Evolutionary conservation across 305 asterid species (phyloP).

Genomic region (Fraxinus platypoda): DNA sequence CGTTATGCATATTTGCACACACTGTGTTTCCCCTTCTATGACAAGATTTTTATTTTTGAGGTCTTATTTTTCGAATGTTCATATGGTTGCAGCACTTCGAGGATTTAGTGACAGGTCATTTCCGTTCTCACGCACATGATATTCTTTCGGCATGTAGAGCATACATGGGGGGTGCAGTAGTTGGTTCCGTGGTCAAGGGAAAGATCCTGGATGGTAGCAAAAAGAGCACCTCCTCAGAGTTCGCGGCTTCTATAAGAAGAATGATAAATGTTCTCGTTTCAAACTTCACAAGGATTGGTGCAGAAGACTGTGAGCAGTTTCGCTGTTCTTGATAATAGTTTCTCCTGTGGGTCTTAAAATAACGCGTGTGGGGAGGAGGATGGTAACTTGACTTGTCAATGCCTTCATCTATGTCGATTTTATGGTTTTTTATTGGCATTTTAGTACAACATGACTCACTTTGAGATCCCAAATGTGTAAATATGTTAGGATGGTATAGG

Average conservation of each 20-base stretch:
- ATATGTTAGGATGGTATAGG: not conserved
- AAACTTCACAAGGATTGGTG: slow-evolving; percentile 45
- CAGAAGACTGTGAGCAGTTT: slow-evolving; percentile 47
- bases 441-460: not conserved
- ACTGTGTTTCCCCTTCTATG: not conserved
- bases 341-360: not conserved
- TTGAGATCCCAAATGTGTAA: not conserved
- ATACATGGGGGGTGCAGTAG: slow-evolving; percentile 46
- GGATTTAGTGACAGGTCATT: slow-evolving; percentile 52
- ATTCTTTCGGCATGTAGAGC: slow-evolving; percentile 52
- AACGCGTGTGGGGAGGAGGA: not conserved
- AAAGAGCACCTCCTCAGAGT: slow-evolving; percentile 13
- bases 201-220: slow-evolving; percentile 22
- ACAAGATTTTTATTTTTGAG: not conserved
- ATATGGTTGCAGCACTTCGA: slow-evolving; percentile 47
- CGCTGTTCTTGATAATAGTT: slow-evolving; percentile 12
- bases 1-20: not conserved
- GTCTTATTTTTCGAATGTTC: not conserved
- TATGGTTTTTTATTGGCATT: not conserved
- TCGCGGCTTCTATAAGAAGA: slow-evolving; percentile 32
- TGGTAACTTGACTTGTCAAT: not conserved
- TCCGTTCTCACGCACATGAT: slow-evolving; percentile 36
- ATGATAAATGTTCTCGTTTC: slow-evolving; percentile 49
- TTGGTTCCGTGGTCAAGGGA: slow-evolving; percentile 47
- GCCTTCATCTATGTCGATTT: not conserved